These are phyloP conservation scores for Penicillium rolfsii DNA, from an alignment of 2,329 filamentous ascomycete genomes.

Conservation along the genomic window DNA sequence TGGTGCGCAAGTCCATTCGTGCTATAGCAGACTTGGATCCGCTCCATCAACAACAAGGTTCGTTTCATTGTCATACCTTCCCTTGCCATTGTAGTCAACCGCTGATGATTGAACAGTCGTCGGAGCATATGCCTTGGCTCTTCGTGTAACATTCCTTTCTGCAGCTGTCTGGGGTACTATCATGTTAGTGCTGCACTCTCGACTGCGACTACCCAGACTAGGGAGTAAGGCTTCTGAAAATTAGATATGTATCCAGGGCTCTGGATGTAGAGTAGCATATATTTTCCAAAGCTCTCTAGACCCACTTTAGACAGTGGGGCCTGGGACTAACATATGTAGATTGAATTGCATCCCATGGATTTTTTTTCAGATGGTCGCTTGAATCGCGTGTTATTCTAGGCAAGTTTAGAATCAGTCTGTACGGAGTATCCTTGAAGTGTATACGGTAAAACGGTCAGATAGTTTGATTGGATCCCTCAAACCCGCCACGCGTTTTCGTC, in stretches of 20 bases:
- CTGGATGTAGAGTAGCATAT: not conserved
- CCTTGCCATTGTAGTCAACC: not conserved
- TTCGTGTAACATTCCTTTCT: slow-evolving; percentile 45
- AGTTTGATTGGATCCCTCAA: not conserved
- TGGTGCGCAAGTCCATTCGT: slow-evolving; percentile 55
- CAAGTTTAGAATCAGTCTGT: too few species aligned
- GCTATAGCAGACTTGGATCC: slow-evolving; percentile 52
- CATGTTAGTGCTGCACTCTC: slow-evolving; percentile 39
- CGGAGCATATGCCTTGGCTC: slow-evolving; percentile 40
- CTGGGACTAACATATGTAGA: not conserved
- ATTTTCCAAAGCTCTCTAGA: not conserved
- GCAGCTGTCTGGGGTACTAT: slow-evolving; percentile 41
- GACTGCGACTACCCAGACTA: slow-evolving; percentile 40
- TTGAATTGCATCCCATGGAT: not conserved
- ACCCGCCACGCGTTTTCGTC: not conserved
- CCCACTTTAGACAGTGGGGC: not conserved
- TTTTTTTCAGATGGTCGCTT: not conserved
- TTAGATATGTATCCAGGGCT: not conserved
- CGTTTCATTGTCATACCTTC: not conserved
- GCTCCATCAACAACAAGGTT: slow-evolving; percentile 53
- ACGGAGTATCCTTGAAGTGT: too few species aligned
- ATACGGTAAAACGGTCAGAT: not conserved
- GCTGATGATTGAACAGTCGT: slow-evolving; percentile 38
- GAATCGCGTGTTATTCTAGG: too few species aligned
- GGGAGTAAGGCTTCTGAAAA: slow-evolving; percentile 12